Base-by-base conservation (phyloP, 1,284 basidiomycete species). In the Pterulicium gracile region DNA sequence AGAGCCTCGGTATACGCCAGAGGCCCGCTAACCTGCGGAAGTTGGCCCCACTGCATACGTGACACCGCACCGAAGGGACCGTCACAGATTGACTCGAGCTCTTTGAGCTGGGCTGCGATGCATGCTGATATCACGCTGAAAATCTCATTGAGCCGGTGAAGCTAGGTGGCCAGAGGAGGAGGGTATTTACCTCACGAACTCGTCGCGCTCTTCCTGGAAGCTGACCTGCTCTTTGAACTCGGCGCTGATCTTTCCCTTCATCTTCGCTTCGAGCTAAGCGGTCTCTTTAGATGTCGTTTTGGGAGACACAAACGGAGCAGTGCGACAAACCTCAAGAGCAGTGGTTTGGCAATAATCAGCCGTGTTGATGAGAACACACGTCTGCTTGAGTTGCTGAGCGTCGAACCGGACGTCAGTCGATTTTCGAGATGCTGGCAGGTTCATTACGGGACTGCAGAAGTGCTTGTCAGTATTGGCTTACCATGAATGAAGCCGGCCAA, bases 291-390 rank as follows among this genome's bases (percentile, higher is more conserved):
- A 21, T 12, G 20, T 44, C 27, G 3, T 12, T 12, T 21, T 10
- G n/a, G n/a, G 5, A 23, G 24, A 22, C 20, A 44, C 20, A 15
- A 44, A 32, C 4, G 13, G 45, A 17, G 24, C 35, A 17, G 4
- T 20, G 43, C 15, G 35, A 52, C 64, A 17, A 54, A 82, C 89
- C 73, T 96, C 92, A 17, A 79, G 60, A 1, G 92, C 88, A 1
- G 95, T 99, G 3, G 79, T 84, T 55, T 92, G 86, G 61, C 96
- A 98, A 63, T 98, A 99, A 57, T 98, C 95, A 1, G 94, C 94
- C 0, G 96, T 99, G 59, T 98, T 98, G 58, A 99, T 81, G 18
- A 96, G 68, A 15, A 91, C 68, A 57, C 88, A 92, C 0, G 88
- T 80, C 51, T 86, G 88, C 53, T 80, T 82, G 24, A 96, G 61